Evolutionary conservation across 345 rosid species (phyloP).

Genomic region (Aethionema arabicum): DNA sequence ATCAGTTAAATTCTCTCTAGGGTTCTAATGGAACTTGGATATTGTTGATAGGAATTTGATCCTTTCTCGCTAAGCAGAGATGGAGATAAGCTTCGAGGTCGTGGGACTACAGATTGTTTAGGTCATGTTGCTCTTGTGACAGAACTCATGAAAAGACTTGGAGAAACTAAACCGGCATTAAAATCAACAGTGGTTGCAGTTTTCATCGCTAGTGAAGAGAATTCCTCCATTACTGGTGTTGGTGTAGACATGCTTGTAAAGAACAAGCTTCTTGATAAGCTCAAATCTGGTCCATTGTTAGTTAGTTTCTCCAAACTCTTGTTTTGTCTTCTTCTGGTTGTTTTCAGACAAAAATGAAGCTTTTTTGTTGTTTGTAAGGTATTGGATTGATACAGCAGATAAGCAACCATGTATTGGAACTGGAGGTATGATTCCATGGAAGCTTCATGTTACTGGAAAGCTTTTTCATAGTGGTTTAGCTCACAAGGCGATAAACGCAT

Average conservation of each 20-base stretch:
- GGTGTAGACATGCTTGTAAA: slow-evolving; percentile 88
- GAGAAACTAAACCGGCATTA: slow-evolving; percentile 70
- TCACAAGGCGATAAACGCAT: slow-evolving; percentile 91
- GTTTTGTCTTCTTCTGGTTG: not conserved
- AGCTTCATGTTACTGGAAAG: slow-evolving; percentile 83
- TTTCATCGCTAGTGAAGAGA: slow-evolving; percentile 93
- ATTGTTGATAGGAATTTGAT: slow-evolving; percentile 74
- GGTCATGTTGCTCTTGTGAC: slow-evolving; percentile 94
- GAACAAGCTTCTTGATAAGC: slow-evolving; percentile 76
- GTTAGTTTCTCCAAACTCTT: slow-evolving; percentile 22
- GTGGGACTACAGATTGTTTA: slow-evolving; percentile 98
- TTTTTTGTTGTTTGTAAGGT: slow-evolving; percentile 44
- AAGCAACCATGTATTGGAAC: slow-evolving; percentile 99
- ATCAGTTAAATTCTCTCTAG: too few species aligned
- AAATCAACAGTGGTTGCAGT: slow-evolving; percentile 81
- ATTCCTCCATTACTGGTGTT: slow-evolving; percentile 76
- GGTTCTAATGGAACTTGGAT: not conserved
- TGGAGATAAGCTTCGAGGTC: slow-evolving; percentile 87
- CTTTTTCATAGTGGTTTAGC: slow-evolving; percentile 96
- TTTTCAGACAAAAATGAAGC: not conserved
- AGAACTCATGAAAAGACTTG: slow-evolving; percentile 83
- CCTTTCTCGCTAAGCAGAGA: slow-evolving; percentile 83
- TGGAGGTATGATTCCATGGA: slow-evolving; percentile 98
- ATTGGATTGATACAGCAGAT: slow-evolving; percentile 98
- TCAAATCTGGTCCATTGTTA: slow-evolving; percentile 91